Percentiles rank a stretch among this genome's conserved stretches.
Conservation (phyloP, 2,329 filamentous ascomycete genomes). For the Pseudogymnoascus sp. region DNA sequence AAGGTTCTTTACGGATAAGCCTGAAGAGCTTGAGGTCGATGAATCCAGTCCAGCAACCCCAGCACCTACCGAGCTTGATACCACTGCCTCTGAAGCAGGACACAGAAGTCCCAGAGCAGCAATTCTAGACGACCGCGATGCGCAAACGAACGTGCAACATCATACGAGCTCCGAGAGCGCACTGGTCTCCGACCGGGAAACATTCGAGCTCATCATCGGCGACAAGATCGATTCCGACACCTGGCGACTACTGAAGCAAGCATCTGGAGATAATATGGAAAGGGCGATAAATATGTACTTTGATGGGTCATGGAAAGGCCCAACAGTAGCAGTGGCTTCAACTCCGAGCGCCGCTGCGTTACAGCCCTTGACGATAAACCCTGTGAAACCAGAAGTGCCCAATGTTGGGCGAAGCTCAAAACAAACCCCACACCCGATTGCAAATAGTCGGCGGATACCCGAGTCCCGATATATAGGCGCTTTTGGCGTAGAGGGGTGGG, state of each 20-base stretch:
- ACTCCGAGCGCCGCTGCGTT: slow-evolving; percentile 10
- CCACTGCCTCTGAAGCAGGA: neutral
- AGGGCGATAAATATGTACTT: slow-evolving; percentile 63
- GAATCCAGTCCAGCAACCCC: slow-evolving; percentile 14
- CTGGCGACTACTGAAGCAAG: slow-evolving; percentile 43
- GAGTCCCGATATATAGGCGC: slow-evolving; percentile 74
- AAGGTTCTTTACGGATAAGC: slow-evolving; percentile 38
- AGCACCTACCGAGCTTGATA: neutral
- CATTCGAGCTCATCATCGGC: slow-evolving; percentile 54
- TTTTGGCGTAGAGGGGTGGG: slow-evolving; percentile 88
- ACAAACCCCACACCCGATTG: neutral
- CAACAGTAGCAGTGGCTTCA: neutral
- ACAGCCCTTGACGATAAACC: slow-evolving; percentile 21
- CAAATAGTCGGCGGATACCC: slow-evolving; percentile 33
- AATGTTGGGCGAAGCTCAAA: slow-evolving; percentile 26
- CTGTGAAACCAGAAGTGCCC: slow-evolving; percentile 16
- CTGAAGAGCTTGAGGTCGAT: slow-evolving; percentile 20
- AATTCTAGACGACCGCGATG: neutral
- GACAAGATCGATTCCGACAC: slow-evolving; percentile 44
- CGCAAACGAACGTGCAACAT: slow-evolving; percentile 16
- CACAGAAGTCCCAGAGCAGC: neutral
- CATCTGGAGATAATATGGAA: slow-evolving; percentile 52
- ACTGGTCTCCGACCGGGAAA: slow-evolving; percentile 46
- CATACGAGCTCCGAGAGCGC: slow-evolving; percentile 19
- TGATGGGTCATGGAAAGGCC: slow-evolving; percentile 57